Evolutionary conservation across 208 protist genomes (phyloP).

Genomic region (Porcisia deanei): DNA sequence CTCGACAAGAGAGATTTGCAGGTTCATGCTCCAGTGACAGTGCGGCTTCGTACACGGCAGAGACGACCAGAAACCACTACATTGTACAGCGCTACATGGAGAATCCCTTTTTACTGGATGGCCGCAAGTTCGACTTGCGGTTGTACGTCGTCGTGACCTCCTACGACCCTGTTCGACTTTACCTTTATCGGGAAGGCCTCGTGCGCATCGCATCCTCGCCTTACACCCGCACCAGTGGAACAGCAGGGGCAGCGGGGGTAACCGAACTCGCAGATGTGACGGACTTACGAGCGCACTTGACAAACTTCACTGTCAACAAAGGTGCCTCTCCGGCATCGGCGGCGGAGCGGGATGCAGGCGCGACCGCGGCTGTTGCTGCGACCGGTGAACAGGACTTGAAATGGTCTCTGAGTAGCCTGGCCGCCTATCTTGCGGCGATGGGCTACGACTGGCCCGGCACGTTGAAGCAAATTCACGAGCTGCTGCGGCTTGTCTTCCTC

Average conservation of each 20-base stretch:
- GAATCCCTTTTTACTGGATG: conserved; percentile 78
- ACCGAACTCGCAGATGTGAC: conserved; percentile 16
- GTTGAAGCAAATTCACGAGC: conserved; percentile 56
- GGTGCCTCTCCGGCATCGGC: conserved; percentile 41
- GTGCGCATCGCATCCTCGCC: conserved; percentile 84
- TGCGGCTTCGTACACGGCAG: not conserved
- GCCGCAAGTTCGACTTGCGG: conserved; percentile 94
- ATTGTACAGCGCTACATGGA: conserved; percentile 81
- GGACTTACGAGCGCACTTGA: conserved; percentile 74
- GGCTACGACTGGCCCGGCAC: conserved; percentile 57
- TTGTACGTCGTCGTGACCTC: conserved; percentile 92
- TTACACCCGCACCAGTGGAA: conserved; percentile 36
- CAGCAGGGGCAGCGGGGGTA: not conserved
- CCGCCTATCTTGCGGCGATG: conserved; percentile 39
- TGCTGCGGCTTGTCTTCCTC: conserved; percentile 79
- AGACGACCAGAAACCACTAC: conserved; percentile 8
- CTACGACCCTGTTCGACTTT: conserved; percentile 78
- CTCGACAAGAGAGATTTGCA: not conserved
- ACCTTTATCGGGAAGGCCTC: conserved; percentile 87
- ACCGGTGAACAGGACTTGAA: conserved; percentile 32
- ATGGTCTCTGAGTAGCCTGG: conserved; percentile 56
- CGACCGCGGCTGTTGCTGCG: conserved; percentile 40
- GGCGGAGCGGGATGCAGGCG: conserved; percentile 17
- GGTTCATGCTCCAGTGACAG: not conserved
- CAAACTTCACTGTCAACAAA: conserved; percentile 93